Conservation (phyloP, 78 protist genomes). For the Diacronema lutheri region DNA sequence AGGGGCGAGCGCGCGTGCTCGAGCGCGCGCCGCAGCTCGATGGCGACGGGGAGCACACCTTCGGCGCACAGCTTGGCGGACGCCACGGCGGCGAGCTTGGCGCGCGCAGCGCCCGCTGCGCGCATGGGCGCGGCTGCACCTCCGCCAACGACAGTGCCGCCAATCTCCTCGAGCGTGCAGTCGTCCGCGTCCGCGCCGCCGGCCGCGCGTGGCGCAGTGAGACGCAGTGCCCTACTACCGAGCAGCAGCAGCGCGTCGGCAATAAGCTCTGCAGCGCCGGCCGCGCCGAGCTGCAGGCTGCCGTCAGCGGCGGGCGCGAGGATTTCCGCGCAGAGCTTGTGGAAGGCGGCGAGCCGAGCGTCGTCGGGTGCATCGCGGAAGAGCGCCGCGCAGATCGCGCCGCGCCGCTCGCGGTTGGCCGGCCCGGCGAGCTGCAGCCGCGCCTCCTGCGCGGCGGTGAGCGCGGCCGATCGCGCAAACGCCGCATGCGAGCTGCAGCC, state of each 20-base stretch:
- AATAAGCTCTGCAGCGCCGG: neutral
- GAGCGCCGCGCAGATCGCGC: neutral
- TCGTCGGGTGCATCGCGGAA: neutral
- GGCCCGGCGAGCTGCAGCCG: neutral
- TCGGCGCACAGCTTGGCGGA: neutral
- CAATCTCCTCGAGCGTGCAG: too few species aligned
- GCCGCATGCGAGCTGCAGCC: neutral
- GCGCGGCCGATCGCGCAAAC: neutral
- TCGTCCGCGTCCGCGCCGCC: neutral
- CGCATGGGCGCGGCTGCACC: neutral
- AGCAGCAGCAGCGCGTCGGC: neutral
- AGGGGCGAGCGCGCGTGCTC: neutral
- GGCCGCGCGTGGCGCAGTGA: neutral
- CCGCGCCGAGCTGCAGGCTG: neutral
- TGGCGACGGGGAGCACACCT: neutral
- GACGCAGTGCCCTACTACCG: neutral
- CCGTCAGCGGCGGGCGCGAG: neutral
- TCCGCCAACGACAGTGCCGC: too few species aligned
- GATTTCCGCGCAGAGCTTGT: neutral
- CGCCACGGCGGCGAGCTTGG: neutral
- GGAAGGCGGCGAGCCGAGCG: neutral
- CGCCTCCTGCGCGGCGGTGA: neutral
- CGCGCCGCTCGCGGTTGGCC: neutral
- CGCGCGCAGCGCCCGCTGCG: neutral
- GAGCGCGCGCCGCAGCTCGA: conserved; percentile 13